Conservation (phyloP, 2,329 filamentous ascomycete species). For the Hirsutella thompsonii region DNA sequence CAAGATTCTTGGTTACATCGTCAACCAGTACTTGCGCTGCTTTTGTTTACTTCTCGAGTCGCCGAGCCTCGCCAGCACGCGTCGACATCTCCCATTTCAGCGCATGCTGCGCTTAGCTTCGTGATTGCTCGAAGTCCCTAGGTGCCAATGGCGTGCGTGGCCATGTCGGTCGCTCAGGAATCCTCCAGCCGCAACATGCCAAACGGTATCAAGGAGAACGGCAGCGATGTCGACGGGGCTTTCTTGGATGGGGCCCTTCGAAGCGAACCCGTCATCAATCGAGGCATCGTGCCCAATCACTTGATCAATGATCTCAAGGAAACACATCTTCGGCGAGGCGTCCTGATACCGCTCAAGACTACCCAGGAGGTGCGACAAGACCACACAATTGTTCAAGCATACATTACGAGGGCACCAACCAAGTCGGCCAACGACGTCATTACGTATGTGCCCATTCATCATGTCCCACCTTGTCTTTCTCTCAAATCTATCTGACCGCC, state of each 20-base stretch:
- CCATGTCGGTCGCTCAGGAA: neutral
- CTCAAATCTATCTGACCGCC: no score
- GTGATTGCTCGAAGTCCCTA: neutral
- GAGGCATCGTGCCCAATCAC: conserved; percentile 18
- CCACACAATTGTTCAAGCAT: conserved; percentile 46
- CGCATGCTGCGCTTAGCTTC: no score
- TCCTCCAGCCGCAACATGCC: neutral
- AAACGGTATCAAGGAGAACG: neutral
- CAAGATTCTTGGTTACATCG: no score
- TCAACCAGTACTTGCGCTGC: no score
- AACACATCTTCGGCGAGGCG: conserved; percentile 27
- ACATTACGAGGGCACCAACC: conserved; percentile 59
- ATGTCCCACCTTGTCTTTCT: no score
- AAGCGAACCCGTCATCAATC: neutral
- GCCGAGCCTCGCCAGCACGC: no score
- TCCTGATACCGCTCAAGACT: conserved; percentile 51
- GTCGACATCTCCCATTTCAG: no score
- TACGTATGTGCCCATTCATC: conserved; percentile 33
- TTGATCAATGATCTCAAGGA: conserved; percentile 23
- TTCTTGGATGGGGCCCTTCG: neutral
- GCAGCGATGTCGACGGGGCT: neutral
- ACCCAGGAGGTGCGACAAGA: conserved; percentile 49
- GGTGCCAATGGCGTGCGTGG: neutral
- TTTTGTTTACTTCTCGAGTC: no score
- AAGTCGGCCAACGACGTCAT: conserved; percentile 61